Percentiles rank a stretch among this genome's conserved stretches.
phyloP scores from a whole-genome alignment of 768 basidiomycete genomes.

The Mycena maculata region DNA sequence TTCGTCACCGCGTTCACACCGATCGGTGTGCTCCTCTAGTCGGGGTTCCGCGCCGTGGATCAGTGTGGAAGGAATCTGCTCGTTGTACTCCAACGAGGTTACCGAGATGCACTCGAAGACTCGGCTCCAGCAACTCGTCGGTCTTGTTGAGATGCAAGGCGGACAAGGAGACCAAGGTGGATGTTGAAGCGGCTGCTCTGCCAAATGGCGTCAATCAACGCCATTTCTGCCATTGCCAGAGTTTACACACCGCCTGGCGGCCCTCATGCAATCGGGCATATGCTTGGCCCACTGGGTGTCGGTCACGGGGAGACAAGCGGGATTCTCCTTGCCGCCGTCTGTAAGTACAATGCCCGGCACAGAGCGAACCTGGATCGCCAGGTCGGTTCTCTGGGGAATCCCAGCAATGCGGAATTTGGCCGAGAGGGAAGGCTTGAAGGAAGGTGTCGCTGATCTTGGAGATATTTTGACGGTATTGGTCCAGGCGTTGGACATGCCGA shows the following conservation, averaged over 20 bases:
- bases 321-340: constrained; percentile 13
- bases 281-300: constrained; percentile 16
- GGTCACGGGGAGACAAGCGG: constrained; percentile 9
- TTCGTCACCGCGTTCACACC: too few relatives aligned
- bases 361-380: background rate
- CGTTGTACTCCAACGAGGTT: constrained; percentile 2
- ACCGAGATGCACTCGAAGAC: constrained; percentile 10
- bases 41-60: too few relatives aligned
- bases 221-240: background rate
- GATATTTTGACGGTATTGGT: too few relatives aligned
- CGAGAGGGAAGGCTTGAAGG: background rate
- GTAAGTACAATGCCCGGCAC: background rate
- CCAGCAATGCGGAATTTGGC: constrained; percentile 2
- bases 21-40: too few relatives aligned
- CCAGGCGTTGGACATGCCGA: constrained; percentile 4
- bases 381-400: background rate
- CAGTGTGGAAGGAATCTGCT: constrained; percentile 11
- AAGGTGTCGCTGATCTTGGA: too few relatives aligned
- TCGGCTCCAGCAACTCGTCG: background rate
- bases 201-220: background rate
- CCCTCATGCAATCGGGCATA: constrained; percentile 14
- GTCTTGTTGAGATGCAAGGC: background rate
- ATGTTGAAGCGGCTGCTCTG: background rate
- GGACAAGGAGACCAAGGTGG: too few relatives aligned
- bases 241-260: constrained; percentile 1